Percentiles rank a stretch among this genome's conserved stretches.
Evolutionary conservation across 768 basidiomycete genomes (phyloP).

Genomic region (Amanita muscaria): DNA sequence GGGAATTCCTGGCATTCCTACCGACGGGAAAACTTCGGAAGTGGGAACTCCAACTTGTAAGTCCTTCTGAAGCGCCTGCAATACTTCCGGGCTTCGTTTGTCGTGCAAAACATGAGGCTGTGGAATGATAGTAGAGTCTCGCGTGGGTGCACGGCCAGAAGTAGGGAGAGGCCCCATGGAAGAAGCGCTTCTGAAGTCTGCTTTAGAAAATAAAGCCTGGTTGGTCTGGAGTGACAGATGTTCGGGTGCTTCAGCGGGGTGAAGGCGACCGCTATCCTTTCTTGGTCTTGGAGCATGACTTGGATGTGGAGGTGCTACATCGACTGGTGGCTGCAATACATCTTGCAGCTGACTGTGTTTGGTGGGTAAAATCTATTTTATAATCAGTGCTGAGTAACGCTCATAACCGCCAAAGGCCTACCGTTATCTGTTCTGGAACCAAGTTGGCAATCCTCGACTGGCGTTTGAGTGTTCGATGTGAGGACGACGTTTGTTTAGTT

Average conservation of each 20-base stretch:
- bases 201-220: not conserved
- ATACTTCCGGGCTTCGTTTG: too few species aligned
- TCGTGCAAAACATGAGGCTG: too few species aligned
- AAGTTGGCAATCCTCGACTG: constrained; percentile 2
- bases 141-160: too few species aligned
- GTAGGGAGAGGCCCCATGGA: too few species aligned
- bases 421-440: constrained; percentile 1
- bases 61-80: too few species aligned
- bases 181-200: not conserved
- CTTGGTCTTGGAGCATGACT: not conserved
- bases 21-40: too few species aligned
- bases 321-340: not conserved
- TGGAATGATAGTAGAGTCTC: too few species aligned
- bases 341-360: constrained; percentile 2
- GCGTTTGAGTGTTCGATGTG: constrained; percentile 1
- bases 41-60: too few species aligned
- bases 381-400: not conserved
- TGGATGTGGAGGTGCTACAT: not conserved
- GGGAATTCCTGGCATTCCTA: too few species aligned
- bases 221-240: not conserved
- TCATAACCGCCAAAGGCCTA: not conserved
- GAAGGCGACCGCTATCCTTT: not conserved
- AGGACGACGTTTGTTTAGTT: not conserved
- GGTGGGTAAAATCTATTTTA: not conserved
- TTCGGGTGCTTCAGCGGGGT: too few species aligned